A percentile compares a stretch with the other conserved stretches of the same genome.
Evolutionary conservation across 352 stramenopile species (phyloP).

Genomic region (Globisporangium sylvaticum): DNA sequence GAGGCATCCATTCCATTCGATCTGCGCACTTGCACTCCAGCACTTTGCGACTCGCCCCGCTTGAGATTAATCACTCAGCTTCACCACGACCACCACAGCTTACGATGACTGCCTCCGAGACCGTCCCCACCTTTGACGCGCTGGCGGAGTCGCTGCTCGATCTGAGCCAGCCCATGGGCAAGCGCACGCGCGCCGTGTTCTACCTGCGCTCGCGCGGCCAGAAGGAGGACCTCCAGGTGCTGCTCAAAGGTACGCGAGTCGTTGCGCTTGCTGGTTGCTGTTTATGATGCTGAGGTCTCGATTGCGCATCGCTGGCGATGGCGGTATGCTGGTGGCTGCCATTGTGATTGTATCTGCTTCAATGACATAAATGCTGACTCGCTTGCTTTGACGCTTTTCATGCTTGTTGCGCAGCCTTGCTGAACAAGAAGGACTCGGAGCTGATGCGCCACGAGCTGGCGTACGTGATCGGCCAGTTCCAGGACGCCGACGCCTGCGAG

Average conservation of each 20-base stretch:
- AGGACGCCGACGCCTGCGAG: constrained; percentile 82
- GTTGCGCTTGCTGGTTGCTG: not conserved
- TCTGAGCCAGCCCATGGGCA: constrained; percentile 75
- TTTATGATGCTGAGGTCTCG: not conserved
- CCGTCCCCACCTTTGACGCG: constrained; percentile 53
- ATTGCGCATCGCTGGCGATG: not conserved
- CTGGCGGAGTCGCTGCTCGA: constrained; percentile 70
- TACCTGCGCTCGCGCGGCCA: constrained; percentile 83
- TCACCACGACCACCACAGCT: not conserved
- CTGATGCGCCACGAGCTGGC: constrained; percentile 97
- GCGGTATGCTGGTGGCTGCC: not conserved
- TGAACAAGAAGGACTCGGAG: constrained; percentile 87
- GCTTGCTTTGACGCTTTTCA: not conserved
- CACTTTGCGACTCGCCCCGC: constrained; percentile 1
- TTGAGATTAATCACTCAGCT: not conserved
- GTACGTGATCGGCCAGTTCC: constrained; percentile 98
- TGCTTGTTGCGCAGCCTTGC: constrained; percentile 39
- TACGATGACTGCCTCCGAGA: constrained; percentile 21
- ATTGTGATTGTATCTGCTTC: not conserved
- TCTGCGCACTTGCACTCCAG: not conserved
- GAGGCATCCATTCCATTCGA: constrained; percentile 2
- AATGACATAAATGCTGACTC: not conserved
- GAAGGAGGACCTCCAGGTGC: constrained; percentile 70
- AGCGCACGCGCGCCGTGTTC: constrained; percentile 91
- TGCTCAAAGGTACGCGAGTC: constrained; percentile 39